Evolutionary conservation across 164 flowering plant genomes (phyloP).

Genomic region (Macadamia integrifolia): DNA sequence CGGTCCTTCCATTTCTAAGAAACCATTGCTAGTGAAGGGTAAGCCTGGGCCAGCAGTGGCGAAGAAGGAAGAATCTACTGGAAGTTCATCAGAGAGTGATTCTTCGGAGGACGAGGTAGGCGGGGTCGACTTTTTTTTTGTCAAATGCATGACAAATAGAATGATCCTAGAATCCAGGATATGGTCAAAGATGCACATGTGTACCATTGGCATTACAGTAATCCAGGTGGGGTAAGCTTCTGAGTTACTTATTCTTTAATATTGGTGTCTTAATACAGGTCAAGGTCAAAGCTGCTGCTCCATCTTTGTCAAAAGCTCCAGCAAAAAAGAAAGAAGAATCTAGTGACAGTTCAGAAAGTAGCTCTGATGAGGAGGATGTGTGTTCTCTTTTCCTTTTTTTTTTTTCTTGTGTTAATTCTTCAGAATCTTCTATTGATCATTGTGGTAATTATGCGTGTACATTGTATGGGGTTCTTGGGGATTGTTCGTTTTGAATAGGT

Average conservation of each 20-base stretch:
- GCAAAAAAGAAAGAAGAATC: conserved; percentile 2
- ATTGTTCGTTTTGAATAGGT: too few relatives aligned
- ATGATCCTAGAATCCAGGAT: too few relatives aligned
- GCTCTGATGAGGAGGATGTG: conserved; percentile 17
- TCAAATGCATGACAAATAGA: not conserved
- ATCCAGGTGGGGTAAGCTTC: not conserved
- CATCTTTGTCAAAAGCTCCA: not conserved
- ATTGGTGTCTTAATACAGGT: not conserved
- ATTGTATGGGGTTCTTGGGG: too few relatives aligned
- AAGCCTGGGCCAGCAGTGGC: not conserved
- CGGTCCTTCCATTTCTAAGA: not conserved
- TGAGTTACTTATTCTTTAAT: not conserved
- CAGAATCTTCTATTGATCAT: too few relatives aligned
- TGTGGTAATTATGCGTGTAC: too few relatives aligned
- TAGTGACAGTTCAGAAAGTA: conserved; percentile 12
- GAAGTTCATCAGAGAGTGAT: conserved; percentile 3
- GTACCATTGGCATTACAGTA: too few relatives aligned
- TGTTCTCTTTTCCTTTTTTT: not conserved
- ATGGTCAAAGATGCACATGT: too few relatives aligned
- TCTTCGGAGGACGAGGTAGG: conserved; percentile 11
- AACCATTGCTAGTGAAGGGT: not conserved
- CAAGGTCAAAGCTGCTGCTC: not conserved
- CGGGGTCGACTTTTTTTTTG: not conserved
- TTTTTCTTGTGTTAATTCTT: too few relatives aligned
- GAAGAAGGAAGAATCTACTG: conserved; percentile 10